These are phyloP conservation scores for Perkinsus olseni DNA, from an alignment of 169 alveolate species.

Conservation along the genomic window DNA sequence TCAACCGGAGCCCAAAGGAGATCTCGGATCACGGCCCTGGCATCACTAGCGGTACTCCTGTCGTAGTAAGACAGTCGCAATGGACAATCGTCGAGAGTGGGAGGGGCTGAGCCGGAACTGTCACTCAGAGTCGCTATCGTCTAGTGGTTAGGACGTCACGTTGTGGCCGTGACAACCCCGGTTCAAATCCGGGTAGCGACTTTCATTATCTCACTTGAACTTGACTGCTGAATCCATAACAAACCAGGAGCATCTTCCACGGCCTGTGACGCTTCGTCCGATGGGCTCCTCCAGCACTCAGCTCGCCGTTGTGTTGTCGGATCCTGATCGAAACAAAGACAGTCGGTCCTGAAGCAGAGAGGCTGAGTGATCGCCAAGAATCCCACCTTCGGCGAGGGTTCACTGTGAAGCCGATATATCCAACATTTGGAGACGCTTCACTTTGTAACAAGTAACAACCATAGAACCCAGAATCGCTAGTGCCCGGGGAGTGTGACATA, in stretches of 20 bases:
- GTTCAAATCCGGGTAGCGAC: conserved; percentile 2
- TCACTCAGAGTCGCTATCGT: neutral
- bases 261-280: neutral
- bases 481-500: neutral
- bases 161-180: conserved; percentile 6
- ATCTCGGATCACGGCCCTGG: too few relatives aligned
- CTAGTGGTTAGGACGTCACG: conserved; percentile 4
- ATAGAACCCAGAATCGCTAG: neutral
- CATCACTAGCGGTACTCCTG: too few relatives aligned
- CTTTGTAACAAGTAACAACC: neutral
- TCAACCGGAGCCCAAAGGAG: too few relatives aligned
- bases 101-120: too few relatives aligned
- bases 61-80: too few relatives aligned
- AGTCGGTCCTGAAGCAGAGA: neutral
- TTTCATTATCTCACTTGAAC: neutral
- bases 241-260: neutral
- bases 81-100: too few relatives aligned
- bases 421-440: neutral
- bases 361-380: too few relatives aligned
- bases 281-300: neutral
- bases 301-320: neutral
- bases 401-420: neutral
- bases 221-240: neutral
- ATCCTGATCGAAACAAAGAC: neutral
- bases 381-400: neutral